Evolutionary conservation across 345 rosid genomes (phyloP).

Genomic region (Rhodamnia argentea): DNA sequence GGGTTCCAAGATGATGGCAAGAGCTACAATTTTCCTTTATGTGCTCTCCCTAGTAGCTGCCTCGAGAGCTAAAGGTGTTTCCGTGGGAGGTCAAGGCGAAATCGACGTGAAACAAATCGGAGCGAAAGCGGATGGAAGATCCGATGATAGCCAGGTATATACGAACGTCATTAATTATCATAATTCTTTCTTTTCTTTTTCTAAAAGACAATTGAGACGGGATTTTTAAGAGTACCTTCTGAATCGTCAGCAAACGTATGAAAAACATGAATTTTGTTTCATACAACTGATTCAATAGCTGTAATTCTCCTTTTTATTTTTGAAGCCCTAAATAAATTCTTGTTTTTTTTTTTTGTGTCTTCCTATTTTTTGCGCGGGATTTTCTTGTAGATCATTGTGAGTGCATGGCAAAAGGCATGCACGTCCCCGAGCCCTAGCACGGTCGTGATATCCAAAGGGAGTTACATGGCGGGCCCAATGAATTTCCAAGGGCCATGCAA

Average conservation of each 20-base stretch:
- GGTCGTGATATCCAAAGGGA: slow-evolving; percentile 26
- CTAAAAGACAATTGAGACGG: neutral
- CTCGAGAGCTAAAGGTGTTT: neutral
- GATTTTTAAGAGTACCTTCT: neutral
- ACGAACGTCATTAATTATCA: neutral
- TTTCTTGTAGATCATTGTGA: slow-evolving; percentile 15
- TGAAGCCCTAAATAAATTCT: neutral
- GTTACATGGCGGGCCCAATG: slow-evolving; percentile 14
- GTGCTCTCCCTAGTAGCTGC: neutral
- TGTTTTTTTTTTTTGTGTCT: too few relatives aligned
- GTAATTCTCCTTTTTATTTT: neutral
- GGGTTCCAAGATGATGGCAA: neutral
- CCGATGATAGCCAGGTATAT: slow-evolving; percentile 23
- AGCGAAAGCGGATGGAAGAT: slow-evolving; percentile 23
- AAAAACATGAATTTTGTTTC: neutral
- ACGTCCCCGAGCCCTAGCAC: slow-evolving; percentile 5
- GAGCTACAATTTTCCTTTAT: neutral
- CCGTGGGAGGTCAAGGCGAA: neutral
- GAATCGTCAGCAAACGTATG: neutral
- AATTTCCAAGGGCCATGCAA: slow-evolving; percentile 39
- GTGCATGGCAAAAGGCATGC: slow-evolving; percentile 30
- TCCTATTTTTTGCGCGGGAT: neutral
- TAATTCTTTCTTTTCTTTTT: neutral
- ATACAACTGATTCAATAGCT: neutral
- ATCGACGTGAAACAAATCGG: slow-evolving; percentile 20